Conservation (phyloP, 257 asterid species). For the Solanum clarkiae region DNA sequence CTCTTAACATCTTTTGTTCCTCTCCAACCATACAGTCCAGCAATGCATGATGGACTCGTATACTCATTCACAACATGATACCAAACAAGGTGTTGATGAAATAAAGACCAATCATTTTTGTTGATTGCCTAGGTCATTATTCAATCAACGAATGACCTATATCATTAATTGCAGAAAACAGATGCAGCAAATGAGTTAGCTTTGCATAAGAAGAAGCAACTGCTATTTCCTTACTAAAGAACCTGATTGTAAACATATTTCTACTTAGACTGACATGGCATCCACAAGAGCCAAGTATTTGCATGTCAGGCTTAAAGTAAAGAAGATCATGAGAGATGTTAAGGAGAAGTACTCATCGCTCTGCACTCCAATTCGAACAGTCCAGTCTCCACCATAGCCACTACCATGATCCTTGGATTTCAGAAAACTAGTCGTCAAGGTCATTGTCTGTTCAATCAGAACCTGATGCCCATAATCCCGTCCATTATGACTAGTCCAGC, state of each 20-base stretch:
- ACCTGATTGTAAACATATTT: not conserved
- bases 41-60: not conserved
- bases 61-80: not conserved
- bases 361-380: constrained; percentile 60
- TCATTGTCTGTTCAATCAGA: constrained; percentile 64
- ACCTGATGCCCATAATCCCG: constrained; percentile 88
- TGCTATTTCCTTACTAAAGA: not conserved
- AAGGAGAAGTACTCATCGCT: constrained; percentile 41
- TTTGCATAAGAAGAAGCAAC: not conserved
- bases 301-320: not conserved
- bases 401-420: constrained; percentile 66
- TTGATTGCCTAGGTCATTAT: not conserved
- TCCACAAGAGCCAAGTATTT: not conserved
- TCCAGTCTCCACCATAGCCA: constrained; percentile 99
- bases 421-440: constrained; percentile 70
- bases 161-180: not conserved
- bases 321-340: constrained; percentile 13
- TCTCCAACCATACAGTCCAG: not conserved
- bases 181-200: not conserved
- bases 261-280: not conserved
- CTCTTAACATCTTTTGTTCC: not conserved
- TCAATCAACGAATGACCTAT: not conserved
- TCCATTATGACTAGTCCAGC: constrained; percentile 92
- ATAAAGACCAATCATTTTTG: not conserved
- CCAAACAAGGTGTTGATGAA: not conserved